These are phyloP conservation scores for Aspergillus panamensis DNA, from an alignment of 495 filamentous ascomycete species.

Conservation along the genomic window DNA sequence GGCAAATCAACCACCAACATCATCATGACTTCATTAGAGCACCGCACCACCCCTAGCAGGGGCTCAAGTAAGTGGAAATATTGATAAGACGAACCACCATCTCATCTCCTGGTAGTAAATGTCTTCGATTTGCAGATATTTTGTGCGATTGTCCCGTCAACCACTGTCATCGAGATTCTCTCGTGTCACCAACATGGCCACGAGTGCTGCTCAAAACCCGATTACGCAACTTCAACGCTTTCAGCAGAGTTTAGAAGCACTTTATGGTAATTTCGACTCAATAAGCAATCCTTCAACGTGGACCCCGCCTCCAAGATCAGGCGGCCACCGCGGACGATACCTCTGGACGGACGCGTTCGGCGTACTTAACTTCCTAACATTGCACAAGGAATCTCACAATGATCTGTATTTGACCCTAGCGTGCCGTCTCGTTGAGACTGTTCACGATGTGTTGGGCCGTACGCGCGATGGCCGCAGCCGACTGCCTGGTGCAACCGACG, in stretches of 20 bases:
- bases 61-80: no score
- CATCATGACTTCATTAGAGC: constrained; percentile 33
- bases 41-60: no score
- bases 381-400: constrained; percentile 42
- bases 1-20: constrained; percentile 27
- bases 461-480: constrained; percentile 48
- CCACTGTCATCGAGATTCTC: not conserved
- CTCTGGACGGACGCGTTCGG: constrained; percentile 69
- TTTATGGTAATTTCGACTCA: constrained; percentile 37
- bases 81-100: no score
- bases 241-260: constrained; percentile 36
- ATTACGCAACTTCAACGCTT: constrained; percentile 32
- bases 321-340: constrained; percentile 64
- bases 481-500: constrained; percentile 53
- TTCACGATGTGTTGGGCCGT: constrained; percentile 55
- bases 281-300: constrained; percentile 33
- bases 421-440: constrained; percentile 46
- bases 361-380: constrained; percentile 63
- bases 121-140: no score
- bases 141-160: not conserved
- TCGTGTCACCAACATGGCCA: not conserved
- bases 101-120: no score
- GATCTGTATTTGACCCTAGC: constrained; percentile 53
- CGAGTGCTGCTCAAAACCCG: constrained; percentile 25
- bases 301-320: constrained; percentile 49